phyloP scores from a whole-genome alignment of 2,329 filamentous ascomycete genomes.

The Verruconis gallopava region DNA sequence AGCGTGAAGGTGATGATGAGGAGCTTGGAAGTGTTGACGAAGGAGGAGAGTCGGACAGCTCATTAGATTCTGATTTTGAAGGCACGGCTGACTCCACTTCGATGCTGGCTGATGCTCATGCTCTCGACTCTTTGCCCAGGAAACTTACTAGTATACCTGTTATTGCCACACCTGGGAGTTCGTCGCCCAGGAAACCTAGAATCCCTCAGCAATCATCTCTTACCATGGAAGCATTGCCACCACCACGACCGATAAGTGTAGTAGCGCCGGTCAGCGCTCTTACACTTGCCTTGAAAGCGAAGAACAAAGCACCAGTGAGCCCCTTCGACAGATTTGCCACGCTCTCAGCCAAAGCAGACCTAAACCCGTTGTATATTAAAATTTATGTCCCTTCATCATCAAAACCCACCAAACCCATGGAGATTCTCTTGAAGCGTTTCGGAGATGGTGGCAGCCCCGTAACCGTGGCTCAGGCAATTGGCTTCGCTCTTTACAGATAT shows the following conservation, averaged over 20 bases:
- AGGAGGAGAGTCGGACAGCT: slow-evolving; percentile 25
- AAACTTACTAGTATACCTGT: slow-evolving; percentile 29
- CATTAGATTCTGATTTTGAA: slow-evolving; percentile 27
- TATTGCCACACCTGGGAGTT: slow-evolving; percentile 27
- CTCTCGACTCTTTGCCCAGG: slow-evolving; percentile 40
- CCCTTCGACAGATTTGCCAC: slow-evolving; percentile 67
- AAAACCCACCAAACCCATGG: slow-evolving; percentile 50
- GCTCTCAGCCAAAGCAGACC: slow-evolving; percentile 64
- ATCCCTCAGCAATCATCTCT: slow-evolving; percentile 30
- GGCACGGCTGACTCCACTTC: slow-evolving; percentile 49
- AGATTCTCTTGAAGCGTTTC: slow-evolving; percentile 57
- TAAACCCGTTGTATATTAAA: slow-evolving; percentile 61
- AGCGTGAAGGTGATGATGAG: slow-evolving; percentile 21
- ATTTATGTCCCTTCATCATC: slow-evolving; percentile 65
- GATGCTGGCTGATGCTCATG: slow-evolving; percentile 51
- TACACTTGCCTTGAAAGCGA: slow-evolving; percentile 59
- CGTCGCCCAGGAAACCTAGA: slow-evolving; percentile 52
- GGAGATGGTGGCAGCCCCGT: slow-evolving; percentile 58
- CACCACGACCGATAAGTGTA: slow-evolving; percentile 59
- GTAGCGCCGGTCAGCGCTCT: slow-evolving; percentile 58
- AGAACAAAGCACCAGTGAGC: slow-evolving; percentile 53
- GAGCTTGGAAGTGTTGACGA: slow-evolving; percentile 27
- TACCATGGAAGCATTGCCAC: slow-evolving; percentile 51
- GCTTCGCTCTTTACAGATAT: slow-evolving; percentile 65
- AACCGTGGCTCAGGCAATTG: slow-evolving; percentile 69